phyloP scores from a whole-genome alignment of 2,329 filamentous ascomycete genomes.

The Cercospora sesami region DNA sequence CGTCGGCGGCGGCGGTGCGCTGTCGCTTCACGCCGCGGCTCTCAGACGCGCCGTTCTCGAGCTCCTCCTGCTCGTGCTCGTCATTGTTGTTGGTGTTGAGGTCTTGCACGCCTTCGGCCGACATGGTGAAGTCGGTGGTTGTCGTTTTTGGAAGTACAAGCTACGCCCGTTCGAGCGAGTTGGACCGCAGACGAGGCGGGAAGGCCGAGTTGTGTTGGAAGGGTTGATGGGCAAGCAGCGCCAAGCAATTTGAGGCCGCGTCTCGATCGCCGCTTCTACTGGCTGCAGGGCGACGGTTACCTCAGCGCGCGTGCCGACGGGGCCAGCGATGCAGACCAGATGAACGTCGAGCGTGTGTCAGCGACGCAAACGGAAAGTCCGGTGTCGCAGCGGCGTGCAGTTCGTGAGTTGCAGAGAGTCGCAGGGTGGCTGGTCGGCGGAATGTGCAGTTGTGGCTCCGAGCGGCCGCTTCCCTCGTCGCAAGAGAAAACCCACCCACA shows the following conservation, averaged over 20 bases:
- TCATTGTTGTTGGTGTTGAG: slow-evolving; percentile 21
- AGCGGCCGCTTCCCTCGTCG: slow-evolving; percentile 3
- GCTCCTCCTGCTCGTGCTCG: slow-evolving; percentile 49
- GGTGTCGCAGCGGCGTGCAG: neutral
- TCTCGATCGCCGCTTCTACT: neutral
- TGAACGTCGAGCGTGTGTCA: neutral
- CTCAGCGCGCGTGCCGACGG: neutral
- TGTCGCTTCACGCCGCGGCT: slow-evolving; percentile 85
- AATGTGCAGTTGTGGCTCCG: slow-evolving; percentile 1
- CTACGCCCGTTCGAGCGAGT: slow-evolving; percentile 7
- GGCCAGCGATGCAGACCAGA: neutral
- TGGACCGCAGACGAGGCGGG: slow-evolving; percentile 2
- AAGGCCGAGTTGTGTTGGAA: slow-evolving; percentile 3
- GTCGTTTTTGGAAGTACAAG: slow-evolving; percentile 5
- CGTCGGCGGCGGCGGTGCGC: slow-evolving; percentile 70
- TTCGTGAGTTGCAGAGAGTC: neutral
- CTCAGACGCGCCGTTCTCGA: slow-evolving; percentile 70
- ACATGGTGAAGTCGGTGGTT: slow-evolving; percentile 10
- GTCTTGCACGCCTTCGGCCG: slow-evolving; percentile 13
- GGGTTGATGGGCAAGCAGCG: neutral
- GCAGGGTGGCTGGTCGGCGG: slow-evolving; percentile 6
- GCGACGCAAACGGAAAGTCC: neutral
- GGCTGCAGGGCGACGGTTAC: neutral
- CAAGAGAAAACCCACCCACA: neutral
- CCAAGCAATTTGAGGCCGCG: neutral